phyloP scores from a whole-genome alignment of 495 filamentous ascomycete species.

The Pyronema omphalodes region DNA sequence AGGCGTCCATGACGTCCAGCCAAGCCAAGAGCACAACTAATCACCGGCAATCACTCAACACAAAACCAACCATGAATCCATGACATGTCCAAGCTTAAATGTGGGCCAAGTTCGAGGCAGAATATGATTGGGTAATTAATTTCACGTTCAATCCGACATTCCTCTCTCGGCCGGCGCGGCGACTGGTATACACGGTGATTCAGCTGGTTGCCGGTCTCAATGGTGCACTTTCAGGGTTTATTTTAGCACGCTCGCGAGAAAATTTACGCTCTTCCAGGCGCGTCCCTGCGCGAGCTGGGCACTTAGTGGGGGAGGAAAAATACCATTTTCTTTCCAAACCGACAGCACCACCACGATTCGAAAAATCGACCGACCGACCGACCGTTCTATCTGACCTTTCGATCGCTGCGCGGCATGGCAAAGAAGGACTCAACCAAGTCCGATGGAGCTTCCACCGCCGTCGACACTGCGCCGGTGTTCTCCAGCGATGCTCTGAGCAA shows the following conservation, averaged over 20 bases:
- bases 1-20: background rate
- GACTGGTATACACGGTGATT: too few species aligned
- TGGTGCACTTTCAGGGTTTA: background rate
- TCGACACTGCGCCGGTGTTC: slow-evolving; percentile 9
- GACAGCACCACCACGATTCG: slow-evolving; percentile 19
- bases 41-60: background rate
- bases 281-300: background rate
- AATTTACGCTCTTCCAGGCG: slow-evolving; percentile 2
- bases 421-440: slow-evolving; percentile 29
- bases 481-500: slow-evolving; percentile 18
- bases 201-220: background rate
- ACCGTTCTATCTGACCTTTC: background rate
- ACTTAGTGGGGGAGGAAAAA: slow-evolving; percentile 24
- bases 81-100: too few species aligned
- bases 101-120: too few species aligned
- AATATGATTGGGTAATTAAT: too few species aligned
- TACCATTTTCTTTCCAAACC: slow-evolving; percentile 10
- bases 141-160: too few species aligned
- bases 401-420: slow-evolving; percentile 20
- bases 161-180: too few species aligned
- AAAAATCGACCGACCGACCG: slow-evolving; percentile 16
- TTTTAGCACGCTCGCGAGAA: background rate
- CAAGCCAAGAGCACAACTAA: background rate
- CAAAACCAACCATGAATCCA: background rate
- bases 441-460: slow-evolving; percentile 12